A percentile compares a stretch with the other conserved stretches of the same genome.
These are phyloP conservation scores for Inga oerstediana DNA, from an alignment of 306 rosid species.

Conservation along the genomic window DNA sequence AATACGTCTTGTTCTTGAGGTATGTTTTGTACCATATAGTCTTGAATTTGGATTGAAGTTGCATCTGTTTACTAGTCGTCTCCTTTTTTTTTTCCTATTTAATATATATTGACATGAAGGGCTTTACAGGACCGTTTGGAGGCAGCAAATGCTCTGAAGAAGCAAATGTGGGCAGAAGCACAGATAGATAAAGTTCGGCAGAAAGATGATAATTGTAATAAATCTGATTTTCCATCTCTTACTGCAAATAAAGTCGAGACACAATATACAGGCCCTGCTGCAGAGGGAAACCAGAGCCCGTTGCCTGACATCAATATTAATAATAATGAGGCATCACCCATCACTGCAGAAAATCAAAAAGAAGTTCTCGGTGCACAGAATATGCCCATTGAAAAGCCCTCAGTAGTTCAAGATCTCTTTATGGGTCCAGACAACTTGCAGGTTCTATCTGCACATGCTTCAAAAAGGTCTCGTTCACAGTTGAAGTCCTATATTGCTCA, in stretches of 20 bases:
- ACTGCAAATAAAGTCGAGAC: slow-evolving; percentile 67
- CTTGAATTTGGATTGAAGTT: neutral
- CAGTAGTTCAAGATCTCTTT: slow-evolving; percentile 58
- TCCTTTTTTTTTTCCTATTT: slow-evolving; percentile 24
- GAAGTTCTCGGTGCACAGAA: slow-evolving; percentile 45
- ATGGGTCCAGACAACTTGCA: slow-evolving; percentile 67
- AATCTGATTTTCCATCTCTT: slow-evolving; percentile 60
- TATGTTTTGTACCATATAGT: slow-evolving; percentile 34
- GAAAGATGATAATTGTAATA: slow-evolving; percentile 71
- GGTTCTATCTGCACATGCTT: slow-evolving; percentile 71
- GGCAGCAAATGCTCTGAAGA: slow-evolving; percentile 95
- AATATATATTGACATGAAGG: slow-evolving; percentile 38
- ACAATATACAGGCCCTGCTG: slow-evolving; percentile 50
- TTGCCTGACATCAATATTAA: slow-evolving; percentile 57
- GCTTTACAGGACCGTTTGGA: slow-evolving; percentile 90
- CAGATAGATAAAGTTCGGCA: slow-evolving; percentile 91
- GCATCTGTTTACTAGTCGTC: neutral
- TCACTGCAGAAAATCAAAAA: slow-evolving; percentile 66
- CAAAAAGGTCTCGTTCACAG: slow-evolving; percentile 94
- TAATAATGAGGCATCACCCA: slow-evolving; percentile 63
- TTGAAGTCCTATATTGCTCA: slow-evolving; percentile 90
- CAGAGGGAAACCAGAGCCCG: slow-evolving; percentile 84
- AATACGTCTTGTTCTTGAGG: slow-evolving; percentile 94
- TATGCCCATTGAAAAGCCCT: slow-evolving; percentile 59
- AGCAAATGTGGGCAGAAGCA: slow-evolving; percentile 99